Percentiles rank a stretch among this genome's conserved stretches.
Conservation (phyloP, 2,329 filamentous ascomycete species). For the Aaosphaeria pasadenensis region DNA sequence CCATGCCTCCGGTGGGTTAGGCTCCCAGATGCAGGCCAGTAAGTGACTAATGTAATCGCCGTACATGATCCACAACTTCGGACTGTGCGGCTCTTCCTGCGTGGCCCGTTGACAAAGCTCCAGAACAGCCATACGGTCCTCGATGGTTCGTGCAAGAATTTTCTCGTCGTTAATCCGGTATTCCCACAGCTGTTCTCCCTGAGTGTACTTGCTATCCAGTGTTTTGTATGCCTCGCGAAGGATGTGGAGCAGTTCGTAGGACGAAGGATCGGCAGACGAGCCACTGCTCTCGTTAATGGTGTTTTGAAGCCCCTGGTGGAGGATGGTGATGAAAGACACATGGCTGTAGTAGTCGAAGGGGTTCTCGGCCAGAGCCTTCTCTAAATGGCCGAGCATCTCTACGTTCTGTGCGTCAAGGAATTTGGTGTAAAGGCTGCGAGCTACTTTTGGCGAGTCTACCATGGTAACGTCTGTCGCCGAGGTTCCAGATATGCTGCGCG, state of each 20-base stretch:
- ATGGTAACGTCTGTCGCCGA: slow-evolving; percentile 47
- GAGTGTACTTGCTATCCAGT: slow-evolving; percentile 63
- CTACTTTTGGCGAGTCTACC: slow-evolving; percentile 45
- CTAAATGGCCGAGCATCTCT: slow-evolving; percentile 43
- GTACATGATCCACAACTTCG: slow-evolving; percentile 73
- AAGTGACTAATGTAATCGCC: slow-evolving; percentile 75
- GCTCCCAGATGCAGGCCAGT: slow-evolving; percentile 61
- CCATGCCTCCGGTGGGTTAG: slow-evolving; percentile 46
- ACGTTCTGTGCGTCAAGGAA: slow-evolving; percentile 44
- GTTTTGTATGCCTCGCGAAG: slow-evolving; percentile 52
- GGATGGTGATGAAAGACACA: slow-evolving; percentile 45
- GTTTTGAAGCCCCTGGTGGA: slow-evolving; percentile 48
- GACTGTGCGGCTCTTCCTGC: slow-evolving; percentile 68
- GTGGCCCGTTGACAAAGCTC: slow-evolving; percentile 71
- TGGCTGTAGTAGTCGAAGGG: slow-evolving; percentile 50
- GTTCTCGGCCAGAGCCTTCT: slow-evolving; percentile 43
- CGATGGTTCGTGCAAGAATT: slow-evolving; percentile 58
- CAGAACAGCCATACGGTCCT: slow-evolving; percentile 66
- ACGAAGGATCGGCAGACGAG: slow-evolving; percentile 32
- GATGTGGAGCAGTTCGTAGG: slow-evolving; percentile 45
- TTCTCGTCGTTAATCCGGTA: slow-evolving; percentile 73
- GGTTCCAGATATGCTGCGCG: slow-evolving; percentile 40
- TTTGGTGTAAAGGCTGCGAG: slow-evolving; percentile 41
- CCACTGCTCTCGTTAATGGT: slow-evolving; percentile 32
- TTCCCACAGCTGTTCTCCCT: slow-evolving; percentile 75